Conservation (phyloP, 2,329 filamentous ascomycete genomes). For the Fusarium citri region DNA sequence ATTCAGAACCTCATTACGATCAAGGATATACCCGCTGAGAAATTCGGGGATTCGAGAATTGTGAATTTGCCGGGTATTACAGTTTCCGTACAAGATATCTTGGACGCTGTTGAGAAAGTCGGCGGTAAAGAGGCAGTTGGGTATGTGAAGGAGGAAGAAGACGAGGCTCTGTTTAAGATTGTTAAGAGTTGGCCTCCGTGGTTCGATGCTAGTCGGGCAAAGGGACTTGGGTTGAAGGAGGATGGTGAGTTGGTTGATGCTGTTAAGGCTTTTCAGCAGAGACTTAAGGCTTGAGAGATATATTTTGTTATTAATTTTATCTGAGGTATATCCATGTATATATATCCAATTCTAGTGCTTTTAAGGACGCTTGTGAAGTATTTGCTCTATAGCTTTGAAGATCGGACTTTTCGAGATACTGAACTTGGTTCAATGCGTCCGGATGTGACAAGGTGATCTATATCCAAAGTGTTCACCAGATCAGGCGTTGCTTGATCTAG, state of each 20-base stretch:
- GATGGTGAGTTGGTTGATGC: conserved; percentile 57
- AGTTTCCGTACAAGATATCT: conserved; percentile 64
- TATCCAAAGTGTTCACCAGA: conserved; percentile 49
- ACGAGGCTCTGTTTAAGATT: conserved; percentile 60
- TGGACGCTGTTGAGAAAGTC: conserved; percentile 62
- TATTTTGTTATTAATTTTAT: conserved; percentile 1
- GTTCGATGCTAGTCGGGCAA: conserved; percentile 64
- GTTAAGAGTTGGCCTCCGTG: conserved; percentile 66
- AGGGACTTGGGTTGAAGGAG: conserved; percentile 61
- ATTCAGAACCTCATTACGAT: conserved; percentile 61
- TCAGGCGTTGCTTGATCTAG: conserved; percentile 45
- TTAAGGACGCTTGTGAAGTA: neutral
- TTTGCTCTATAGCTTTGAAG: conserved; percentile 35
- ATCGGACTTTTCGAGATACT: neutral
- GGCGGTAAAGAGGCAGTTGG: conserved; percentile 58
- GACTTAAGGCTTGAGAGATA: conserved; percentile 19
- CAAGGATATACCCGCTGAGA: conserved; percentile 54
- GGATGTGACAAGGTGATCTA: conserved; percentile 48
- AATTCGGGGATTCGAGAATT: conserved; percentile 55
- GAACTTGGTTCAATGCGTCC: conserved; percentile 25
- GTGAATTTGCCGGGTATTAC: conserved; percentile 65
- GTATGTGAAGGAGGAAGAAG: conserved; percentile 60
- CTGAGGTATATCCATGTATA: neutral
- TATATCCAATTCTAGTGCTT: neutral
- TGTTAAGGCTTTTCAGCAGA: conserved; percentile 45